A percentile compares a stretch with the other conserved stretches of the same genome.
Evolutionary conservation across 2,329 filamentous ascomycete species (phyloP).

Genomic region (Neurospora sp.): DNA sequence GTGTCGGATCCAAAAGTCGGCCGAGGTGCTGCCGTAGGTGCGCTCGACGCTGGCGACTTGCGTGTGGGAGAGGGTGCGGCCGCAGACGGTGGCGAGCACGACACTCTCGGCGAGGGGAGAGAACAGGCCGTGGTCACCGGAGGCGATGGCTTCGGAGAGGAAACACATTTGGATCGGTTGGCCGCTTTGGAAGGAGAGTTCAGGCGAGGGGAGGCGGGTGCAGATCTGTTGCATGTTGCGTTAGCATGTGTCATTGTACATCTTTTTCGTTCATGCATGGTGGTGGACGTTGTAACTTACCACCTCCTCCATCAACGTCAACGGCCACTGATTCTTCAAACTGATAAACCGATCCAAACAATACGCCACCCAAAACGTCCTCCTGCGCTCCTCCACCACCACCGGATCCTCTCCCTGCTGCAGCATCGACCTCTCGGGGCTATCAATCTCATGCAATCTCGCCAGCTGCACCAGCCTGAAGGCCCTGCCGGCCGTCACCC

Average conservation of each 20-base stretch:
- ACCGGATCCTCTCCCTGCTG: slow-evolving; percentile 8
- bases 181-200: slow-evolving; percentile 18
- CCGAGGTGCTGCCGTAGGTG: slow-evolving; percentile 8
- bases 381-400: slow-evolving; percentile 15
- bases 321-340: slow-evolving; percentile 10
- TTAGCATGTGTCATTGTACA: not conserved
- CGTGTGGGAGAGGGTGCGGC: slow-evolving; percentile 13
- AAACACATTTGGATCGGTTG: slow-evolving; percentile 15
- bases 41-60: slow-evolving; percentile 11
- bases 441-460: slow-evolving; percentile 12
- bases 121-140: slow-evolving; percentile 7
- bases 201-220: slow-evolving; percentile 18
- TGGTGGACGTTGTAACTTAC: slow-evolving; percentile 8
- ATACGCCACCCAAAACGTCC: slow-evolving; percentile 21
- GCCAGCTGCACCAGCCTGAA: slow-evolving; percentile 23
- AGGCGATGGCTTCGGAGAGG: slow-evolving; percentile 14
- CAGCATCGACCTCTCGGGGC: not conserved
- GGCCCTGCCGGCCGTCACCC: slow-evolving; percentile 26
- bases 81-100: slow-evolving; percentile 14
- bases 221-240: slow-evolving; percentile 12
- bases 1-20: slow-evolving; percentile 19
- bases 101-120: slow-evolving; percentile 16
- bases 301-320: slow-evolving; percentile 18
- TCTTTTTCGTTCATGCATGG: not conserved
- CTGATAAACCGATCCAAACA: slow-evolving; percentile 19